phyloP scores from a whole-genome alignment of 148 eudicot species.

The Rhododendron henanense region DNA sequence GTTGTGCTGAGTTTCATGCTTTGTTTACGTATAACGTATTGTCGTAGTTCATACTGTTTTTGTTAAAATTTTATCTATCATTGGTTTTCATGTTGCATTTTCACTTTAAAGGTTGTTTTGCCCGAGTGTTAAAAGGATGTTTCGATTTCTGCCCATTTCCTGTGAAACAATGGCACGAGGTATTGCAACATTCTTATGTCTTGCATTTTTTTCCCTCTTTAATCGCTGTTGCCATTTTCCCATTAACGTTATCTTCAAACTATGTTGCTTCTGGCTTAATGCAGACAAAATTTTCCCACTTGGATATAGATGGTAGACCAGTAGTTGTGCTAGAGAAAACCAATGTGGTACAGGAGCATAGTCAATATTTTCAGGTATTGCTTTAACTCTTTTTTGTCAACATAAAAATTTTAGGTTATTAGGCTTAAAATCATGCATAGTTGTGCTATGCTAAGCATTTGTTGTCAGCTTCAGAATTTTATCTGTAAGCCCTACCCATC shows the following conservation, averaged over 20 bases:
- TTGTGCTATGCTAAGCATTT: background rate
- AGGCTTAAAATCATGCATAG: background rate
- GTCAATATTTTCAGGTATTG: conserved; percentile 76
- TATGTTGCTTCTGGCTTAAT: conserved; percentile 17
- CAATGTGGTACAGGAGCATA: conserved; percentile 82
- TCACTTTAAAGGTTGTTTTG: conserved; percentile 68
- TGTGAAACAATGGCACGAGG: conserved; percentile 73
- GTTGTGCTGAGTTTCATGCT: conserved; percentile 3
- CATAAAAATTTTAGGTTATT: background rate
- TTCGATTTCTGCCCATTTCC: conserved; percentile 75
- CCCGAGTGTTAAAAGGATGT: conserved; percentile 88
- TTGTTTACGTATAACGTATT: background rate
- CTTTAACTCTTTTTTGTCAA: background rate
- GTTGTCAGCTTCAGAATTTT: background rate
- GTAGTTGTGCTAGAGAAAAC: conserved; percentile 71
- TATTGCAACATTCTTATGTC: conserved; percentile 17
- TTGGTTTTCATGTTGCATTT: conserved; percentile 10
- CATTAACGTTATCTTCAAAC: background rate
- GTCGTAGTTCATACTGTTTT: background rate
- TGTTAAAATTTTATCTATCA: background rate
- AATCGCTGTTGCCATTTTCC: background rate
- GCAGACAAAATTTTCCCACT: conserved; percentile 78
- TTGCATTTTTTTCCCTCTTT: background rate
- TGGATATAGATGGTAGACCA: conserved; percentile 90
- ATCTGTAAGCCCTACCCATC: background rate